phyloP scores from a whole-genome alignment of 2,329 filamentous ascomycete species.

The Aspergillus sp. region DNA sequence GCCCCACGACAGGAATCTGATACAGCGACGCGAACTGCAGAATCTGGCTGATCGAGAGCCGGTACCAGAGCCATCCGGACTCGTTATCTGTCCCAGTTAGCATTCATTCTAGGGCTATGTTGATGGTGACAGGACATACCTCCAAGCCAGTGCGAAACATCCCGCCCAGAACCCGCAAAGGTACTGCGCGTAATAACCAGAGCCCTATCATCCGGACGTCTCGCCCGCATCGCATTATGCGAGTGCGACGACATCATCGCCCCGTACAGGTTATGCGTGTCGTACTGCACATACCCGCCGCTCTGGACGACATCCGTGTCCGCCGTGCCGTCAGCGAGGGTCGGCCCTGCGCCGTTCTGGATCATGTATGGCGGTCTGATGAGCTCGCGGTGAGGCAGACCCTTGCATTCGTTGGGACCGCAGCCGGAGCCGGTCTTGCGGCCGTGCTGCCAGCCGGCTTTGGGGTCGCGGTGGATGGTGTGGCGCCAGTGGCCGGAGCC shows the following conservation, averaged over 20 bases:
- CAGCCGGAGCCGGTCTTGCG: not conserved
- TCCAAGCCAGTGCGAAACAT: conserved; percentile 56
- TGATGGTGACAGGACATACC: conserved; percentile 59
- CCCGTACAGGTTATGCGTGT: conserved; percentile 76
- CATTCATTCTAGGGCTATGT: conserved; percentile 47
- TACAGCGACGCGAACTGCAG: conserved; percentile 64
- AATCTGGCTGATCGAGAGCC: conserved; percentile 58
- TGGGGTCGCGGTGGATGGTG: not conserved
- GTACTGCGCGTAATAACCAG: conserved; percentile 75
- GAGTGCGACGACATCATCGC: conserved; percentile 71
- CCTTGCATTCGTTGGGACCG: conserved; percentile 29
- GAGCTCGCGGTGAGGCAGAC: conserved; percentile 63
- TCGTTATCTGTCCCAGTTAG: too few relatives aligned
- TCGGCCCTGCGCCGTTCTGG: conserved; percentile 58
- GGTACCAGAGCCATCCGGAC: conserved; percentile 54
- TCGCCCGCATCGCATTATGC: conserved; percentile 63
- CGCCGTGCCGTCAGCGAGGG: conserved; percentile 62
- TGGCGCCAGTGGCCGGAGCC: not conserved
- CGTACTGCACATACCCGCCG: conserved; percentile 68
- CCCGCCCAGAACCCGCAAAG: conserved; percentile 67
- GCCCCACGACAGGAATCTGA: conserved; percentile 67
- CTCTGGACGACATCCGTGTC: conserved; percentile 65
- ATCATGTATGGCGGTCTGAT: conserved; percentile 66
- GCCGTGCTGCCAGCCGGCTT: not conserved
- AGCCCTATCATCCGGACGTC: conserved; percentile 64